Evolutionary conservation across 2,329 filamentous ascomycete genomes (phyloP).

Genomic region (Hymenoscyphus repandus): DNA sequence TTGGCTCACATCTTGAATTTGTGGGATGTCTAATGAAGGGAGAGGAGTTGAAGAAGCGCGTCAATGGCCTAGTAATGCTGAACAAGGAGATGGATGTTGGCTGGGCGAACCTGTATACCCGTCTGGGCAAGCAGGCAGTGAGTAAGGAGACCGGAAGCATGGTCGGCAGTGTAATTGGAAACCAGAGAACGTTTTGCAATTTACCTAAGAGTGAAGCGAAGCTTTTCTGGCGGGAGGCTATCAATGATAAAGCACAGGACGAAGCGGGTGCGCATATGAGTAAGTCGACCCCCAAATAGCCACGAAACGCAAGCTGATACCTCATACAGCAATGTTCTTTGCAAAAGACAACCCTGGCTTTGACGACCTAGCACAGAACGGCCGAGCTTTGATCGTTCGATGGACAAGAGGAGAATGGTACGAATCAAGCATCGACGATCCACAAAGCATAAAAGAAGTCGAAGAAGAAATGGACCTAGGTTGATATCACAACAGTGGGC

Average conservation of each 20-base stretch:
- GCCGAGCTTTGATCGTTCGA: conserved; percentile 56
- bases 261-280: conserved; percentile 78
- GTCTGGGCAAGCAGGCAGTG: conserved; percentile 65
- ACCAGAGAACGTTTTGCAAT: conserved; percentile 83
- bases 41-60: conserved; percentile 72
- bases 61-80: conserved; percentile 62
- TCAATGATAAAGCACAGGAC: conserved; percentile 75
- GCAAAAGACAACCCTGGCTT: conserved; percentile 68
- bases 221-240: conserved; percentile 60
- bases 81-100: conserved; percentile 63
- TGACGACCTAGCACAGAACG: conserved; percentile 58
- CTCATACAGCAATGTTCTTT: conserved; percentile 62
- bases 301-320: neutral
- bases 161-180: conserved; percentile 56
- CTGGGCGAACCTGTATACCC: conserved; percentile 83
- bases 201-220: conserved; percentile 55
- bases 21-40: conserved; percentile 83
- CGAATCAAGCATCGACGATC: conserved; percentile 39
- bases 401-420: conserved; percentile 68
- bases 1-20: conserved; percentile 86
- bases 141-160: conserved; percentile 43
- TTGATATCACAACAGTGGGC: neutral
- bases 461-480: conserved; percentile 1
- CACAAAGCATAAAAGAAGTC: neutral
- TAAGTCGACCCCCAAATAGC: conserved; percentile 34